phyloP scores from a whole-genome alignment of 2,329 filamentous ascomycete genomes.

The Trichothecium roseum region DNA sequence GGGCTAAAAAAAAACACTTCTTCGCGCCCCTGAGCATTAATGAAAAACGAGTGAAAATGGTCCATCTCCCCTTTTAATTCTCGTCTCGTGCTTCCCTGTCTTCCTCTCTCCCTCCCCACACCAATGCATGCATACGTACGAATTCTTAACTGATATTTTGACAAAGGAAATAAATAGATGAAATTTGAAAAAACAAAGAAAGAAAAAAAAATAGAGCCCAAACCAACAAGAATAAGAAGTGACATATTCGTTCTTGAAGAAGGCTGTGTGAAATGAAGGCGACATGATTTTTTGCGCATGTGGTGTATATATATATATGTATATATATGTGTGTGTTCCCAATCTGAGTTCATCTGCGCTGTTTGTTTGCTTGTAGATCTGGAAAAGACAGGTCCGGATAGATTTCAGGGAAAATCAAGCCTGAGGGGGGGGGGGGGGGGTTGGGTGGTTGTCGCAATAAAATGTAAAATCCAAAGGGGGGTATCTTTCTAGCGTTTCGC shows the following conservation, averaged over 20 bases:
- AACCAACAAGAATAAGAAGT: neutral
- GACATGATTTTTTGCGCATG: constrained; percentile 1
- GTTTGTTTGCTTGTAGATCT: neutral
- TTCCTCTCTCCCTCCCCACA: neutral
- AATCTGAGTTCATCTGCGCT: constrained; percentile 1
- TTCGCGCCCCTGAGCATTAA: too few relatives aligned
- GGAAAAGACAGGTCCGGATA: neutral
- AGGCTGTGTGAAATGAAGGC: constrained; percentile 1
- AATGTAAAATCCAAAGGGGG: constrained; percentile 3
- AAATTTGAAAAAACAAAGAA: constrained; percentile 4
- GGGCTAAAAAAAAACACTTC: too few relatives aligned
- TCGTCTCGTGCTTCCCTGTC: too few relatives aligned
- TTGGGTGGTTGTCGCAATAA: too few relatives aligned
- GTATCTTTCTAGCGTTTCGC: constrained; percentile 9
- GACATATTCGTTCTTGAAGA: neutral
- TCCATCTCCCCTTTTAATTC: too few relatives aligned
- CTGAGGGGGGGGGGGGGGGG: too few relatives aligned
- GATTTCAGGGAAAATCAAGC: neutral
- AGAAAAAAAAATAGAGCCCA: neutral
- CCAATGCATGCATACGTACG: neutral
- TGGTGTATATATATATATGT: neutral
- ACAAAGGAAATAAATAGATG: constrained; percentile 3
- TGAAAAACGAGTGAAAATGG: too few relatives aligned
- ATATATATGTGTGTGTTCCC: neutral
- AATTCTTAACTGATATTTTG: neutral